Base-by-base conservation (phyloP, 129 eudicot genomes). In the Flaveria linearis region DNA sequence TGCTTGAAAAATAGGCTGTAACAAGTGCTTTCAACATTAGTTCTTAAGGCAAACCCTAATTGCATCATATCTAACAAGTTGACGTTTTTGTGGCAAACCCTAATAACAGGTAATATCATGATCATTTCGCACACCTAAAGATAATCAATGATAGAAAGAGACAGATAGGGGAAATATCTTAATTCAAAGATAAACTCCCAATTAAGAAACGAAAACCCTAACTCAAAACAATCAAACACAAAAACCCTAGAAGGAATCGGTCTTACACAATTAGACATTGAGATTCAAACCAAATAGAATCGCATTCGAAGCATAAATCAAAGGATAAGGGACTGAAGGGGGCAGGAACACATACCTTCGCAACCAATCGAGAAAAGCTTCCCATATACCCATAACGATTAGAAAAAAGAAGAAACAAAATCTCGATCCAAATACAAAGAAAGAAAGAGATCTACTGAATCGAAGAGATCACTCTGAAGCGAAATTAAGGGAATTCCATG, bases 1-100 rank as follows among this genome's bases (percentile, higher is more conserved):
- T 93, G 98, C 88, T 93, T 90, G 84, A 93, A 93, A 75, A 93
- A 90, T 73, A 93, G 96, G 96, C 98, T 93, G 96, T 66, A 86
- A 77, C 25, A 55, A 11, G 76, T 68, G 13, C 65, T 63, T 22
- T 47, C 67, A 72, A 11, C 0, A 30, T 75, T 47, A 80, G 68
- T n/a, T 22, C 50, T 60, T 42, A 4, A 5, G 7, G 39, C 41
- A 0, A 36, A 36, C 41, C 66, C 33, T 12, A 20, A 57, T 5
- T 4, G 41, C 56, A 50, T 20, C 64, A 57, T 57, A 57, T 56
- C 63, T 23, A 58, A 11, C 26, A 17, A 15, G 56, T 49, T 12
- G 4, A 49, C 53, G 13, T 49, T 49, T n/a, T 50, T 15, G 6
- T n/a, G 3, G 0, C 39, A 56, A 60, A 60, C 16, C 66, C 66